Base-by-base conservation (phyloP, 2,329 filamentous ascomycete species). In the Scortechinia acanthostroma region DNA sequence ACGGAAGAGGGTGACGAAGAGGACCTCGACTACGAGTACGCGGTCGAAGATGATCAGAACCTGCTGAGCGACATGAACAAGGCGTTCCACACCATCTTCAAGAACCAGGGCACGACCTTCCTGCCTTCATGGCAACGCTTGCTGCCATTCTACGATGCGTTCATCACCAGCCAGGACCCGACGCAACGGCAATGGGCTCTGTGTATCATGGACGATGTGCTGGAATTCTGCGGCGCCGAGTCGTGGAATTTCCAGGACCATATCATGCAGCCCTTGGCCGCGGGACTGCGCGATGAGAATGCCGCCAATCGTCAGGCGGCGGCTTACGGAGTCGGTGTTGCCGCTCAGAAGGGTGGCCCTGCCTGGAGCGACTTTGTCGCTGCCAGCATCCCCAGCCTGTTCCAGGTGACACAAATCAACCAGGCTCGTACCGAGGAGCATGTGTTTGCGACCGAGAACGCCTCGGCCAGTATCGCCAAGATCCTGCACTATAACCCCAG, bases 41-140 rank as follows among this genome's bases (percentile, higher is more conserved):
- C 91, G 13, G 91, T 98, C 42, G 93, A 98, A 63, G 93, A 98
- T 54, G 93, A 98, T 60, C 91, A 97, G 66, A 95, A 90, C 19
- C 75, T 98, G 16, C 76, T 98, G 37, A 95, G 91, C 2, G 93
- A 98, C 59, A 98, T 98, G 93, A 98, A 98, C 79, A 98, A 98
- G 73, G 91, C 93, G 1, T 98, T 95, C 77, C 93, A 98, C 66
- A 91, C 90, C 49, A 89, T 98, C 52, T 98, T 98, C 76, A 97
- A 97, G 73, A 91, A 95, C 68, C 90, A 96, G 61, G 88, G 88
- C 20, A 74, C 81, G 6, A 71, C 76, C 10, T 98, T 98, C 73
- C 74, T 98, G 45, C 85, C 83, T 3, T 74, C 88, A 35, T 98
- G 91, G 91, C 87, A 95, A 60, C 79, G 80, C 45, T 74, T 98